Percentiles rank a stretch among this genome's conserved stretches.
Evolutionary conservation across 331 rosid species (phyloP).

Genomic region (Cucumis variabilis): DNA sequence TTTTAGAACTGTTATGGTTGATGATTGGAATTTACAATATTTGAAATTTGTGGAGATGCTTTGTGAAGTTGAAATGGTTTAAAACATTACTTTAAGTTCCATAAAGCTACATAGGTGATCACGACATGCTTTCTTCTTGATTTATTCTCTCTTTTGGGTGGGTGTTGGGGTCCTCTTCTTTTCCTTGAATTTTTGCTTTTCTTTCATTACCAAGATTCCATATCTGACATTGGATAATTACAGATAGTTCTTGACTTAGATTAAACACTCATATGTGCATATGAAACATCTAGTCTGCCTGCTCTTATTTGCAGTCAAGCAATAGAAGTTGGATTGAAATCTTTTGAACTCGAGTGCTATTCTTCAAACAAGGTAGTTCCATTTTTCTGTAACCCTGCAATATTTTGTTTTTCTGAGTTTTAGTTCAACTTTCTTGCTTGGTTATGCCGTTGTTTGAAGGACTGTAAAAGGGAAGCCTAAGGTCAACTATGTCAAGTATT

Average conservation of each 20-base stretch:
- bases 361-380: constrained; percentile 55
- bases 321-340: constrained; percentile 56
- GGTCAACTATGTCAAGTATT: constrained; percentile 55
- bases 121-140: background rate
- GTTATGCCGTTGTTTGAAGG: constrained; percentile 44
- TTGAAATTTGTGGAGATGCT: constrained; percentile 7
- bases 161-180: background rate
- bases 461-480: constrained; percentile 52
- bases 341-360: constrained; percentile 57
- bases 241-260: constrained; percentile 65
- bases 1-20: background rate
- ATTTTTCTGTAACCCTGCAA: background rate
- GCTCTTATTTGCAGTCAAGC: constrained; percentile 46
- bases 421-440: constrained; percentile 1
- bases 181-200: background rate
- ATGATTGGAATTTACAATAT: background rate
- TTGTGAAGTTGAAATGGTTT: background rate
- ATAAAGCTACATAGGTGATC: background rate
- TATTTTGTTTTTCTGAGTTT: background rate
- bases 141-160: background rate
- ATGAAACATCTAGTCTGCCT: constrained; percentile 53
- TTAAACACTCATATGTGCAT: constrained; percentile 60
- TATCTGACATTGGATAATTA: background rate
- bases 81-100: background rate
- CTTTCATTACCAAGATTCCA: background rate